These are phyloP conservation scores for Cupressus sempervirens DNA, from an alignment of 75 land plant genomes.

Conservation along the genomic window DNA sequence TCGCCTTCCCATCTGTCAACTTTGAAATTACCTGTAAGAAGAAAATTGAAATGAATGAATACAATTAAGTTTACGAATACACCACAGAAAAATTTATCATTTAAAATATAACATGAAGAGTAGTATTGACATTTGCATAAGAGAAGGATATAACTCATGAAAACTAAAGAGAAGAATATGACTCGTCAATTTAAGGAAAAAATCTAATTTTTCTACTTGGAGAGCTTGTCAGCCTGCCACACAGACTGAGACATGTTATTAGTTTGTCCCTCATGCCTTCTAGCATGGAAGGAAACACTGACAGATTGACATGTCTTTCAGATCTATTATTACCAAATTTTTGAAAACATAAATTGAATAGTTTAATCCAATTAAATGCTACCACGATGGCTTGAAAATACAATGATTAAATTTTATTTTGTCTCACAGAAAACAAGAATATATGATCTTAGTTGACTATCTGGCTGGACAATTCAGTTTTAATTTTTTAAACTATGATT, in stretches of 20 bases:
- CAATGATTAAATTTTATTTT: neutral
- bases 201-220: neutral
- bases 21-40: slow-evolving; percentile 77
- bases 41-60: neutral
- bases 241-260: neutral
- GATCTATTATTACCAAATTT: neutral
- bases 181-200: neutral
- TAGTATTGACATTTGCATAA: neutral
- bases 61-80: neutral
- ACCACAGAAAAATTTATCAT: neutral
- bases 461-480: neutral
- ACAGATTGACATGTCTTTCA: neutral
- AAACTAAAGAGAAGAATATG: neutral
- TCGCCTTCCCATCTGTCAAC: slow-evolving; percentile 79
- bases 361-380: neutral
- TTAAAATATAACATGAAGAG: neutral
- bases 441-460: neutral
- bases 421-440: neutral
- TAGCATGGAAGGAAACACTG: neutral
- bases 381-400: neutral
- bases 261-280: neutral
- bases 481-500: neutral
- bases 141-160: neutral
- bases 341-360: neutral
- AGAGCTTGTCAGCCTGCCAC: neutral